Percentiles rank a stretch among this genome's conserved stretches.
Evolutionary conservation across 768 basidiomycete genomes (phyloP).

Genomic region (Sporobolomyces roseus): DNA sequence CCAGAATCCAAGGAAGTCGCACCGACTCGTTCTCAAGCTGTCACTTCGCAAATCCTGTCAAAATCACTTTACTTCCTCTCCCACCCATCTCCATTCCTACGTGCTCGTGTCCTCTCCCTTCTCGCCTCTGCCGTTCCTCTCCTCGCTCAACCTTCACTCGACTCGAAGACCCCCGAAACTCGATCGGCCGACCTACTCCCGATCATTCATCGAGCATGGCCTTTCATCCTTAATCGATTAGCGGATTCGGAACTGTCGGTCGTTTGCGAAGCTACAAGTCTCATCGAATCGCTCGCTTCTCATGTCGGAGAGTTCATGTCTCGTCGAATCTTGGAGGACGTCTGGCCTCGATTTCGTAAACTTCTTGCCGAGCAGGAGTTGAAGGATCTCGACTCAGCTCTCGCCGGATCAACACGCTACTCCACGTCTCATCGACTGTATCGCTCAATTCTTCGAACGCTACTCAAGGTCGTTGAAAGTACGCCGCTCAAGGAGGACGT

Average conservation of each 20-base stretch:
- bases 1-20: slow-evolving; percentile 45
- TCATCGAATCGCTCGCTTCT: slow-evolving; percentile 67
- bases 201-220: slow-evolving; percentile 84
- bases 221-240: slow-evolving; percentile 82
- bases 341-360: slow-evolving; percentile 76
- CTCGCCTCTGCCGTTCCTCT: slow-evolving; percentile 71
- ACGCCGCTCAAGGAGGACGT: slow-evolving; percentile 68
- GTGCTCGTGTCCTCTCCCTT: slow-evolving; percentile 73
- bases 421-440: slow-evolving; percentile 77
- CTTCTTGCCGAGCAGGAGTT: slow-evolving; percentile 62
- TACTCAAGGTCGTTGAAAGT: slow-evolving; percentile 61
- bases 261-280: slow-evolving; percentile 65
- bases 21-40: slow-evolving; percentile 65
- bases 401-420: slow-evolving; percentile 64
- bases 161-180: slow-evolving; percentile 45
- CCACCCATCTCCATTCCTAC: slow-evolving; percentile 78
- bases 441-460: slow-evolving; percentile 67
- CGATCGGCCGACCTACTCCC: slow-evolving; percentile 71
- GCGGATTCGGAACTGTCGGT: slow-evolving; percentile 64
- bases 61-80: slow-evolving; percentile 87
- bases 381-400: slow-evolving; percentile 67
- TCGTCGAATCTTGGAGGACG: slow-evolving; percentile 78
- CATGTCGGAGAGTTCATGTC: slow-evolving; percentile 82
- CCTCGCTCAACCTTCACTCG: slow-evolving; percentile 49
- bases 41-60: slow-evolving; percentile 79